Evolutionary conservation across 139 green algal genomes (phyloP).

Genomic region (Chlamydomonas incerta): DNA sequence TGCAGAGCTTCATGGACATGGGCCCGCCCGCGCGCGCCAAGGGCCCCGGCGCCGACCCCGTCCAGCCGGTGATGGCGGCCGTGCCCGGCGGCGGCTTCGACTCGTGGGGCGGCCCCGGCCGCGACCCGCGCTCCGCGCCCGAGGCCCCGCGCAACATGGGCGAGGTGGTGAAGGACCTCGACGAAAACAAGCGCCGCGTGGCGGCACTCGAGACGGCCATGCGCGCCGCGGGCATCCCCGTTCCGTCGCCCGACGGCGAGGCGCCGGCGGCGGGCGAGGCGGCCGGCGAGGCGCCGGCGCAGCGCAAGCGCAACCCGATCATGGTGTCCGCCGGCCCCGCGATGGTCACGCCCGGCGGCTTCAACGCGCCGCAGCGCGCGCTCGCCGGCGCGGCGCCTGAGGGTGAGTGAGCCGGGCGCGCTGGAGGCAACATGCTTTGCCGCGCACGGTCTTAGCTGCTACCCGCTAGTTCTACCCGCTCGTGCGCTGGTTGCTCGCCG

Average conservation of each 20-base stretch:
- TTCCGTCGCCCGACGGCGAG: background rate
- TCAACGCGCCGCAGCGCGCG: no score
- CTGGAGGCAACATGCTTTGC: no score
- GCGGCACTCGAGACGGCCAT: background rate
- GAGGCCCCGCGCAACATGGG: conserved; percentile 14
- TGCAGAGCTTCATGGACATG: conserved; percentile 12
- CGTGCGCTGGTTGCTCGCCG: no score
- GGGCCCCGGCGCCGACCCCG: background rate
- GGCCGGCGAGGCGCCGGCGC: background rate
- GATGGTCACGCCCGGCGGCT: no score
- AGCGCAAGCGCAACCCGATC: background rate
- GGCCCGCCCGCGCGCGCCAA: background rate
- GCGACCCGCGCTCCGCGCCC: conserved; percentile 13
- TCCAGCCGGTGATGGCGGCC: background rate
- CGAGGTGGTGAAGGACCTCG: background rate
- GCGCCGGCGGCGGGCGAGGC: background rate
- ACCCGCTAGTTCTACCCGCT: no score
- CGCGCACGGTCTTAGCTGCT: no score
- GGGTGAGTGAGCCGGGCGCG: no score
- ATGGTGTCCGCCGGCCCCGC: background rate
- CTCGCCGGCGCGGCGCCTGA: no score
- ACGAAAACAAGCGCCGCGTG: background rate
- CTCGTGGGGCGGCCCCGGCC: conserved; percentile 13
- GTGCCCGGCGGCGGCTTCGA: background rate
- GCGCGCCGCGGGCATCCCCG: background rate